Conservation (phyloP, 169 alveolate species). For the Cryptosporidium xiaoi region DNA sequence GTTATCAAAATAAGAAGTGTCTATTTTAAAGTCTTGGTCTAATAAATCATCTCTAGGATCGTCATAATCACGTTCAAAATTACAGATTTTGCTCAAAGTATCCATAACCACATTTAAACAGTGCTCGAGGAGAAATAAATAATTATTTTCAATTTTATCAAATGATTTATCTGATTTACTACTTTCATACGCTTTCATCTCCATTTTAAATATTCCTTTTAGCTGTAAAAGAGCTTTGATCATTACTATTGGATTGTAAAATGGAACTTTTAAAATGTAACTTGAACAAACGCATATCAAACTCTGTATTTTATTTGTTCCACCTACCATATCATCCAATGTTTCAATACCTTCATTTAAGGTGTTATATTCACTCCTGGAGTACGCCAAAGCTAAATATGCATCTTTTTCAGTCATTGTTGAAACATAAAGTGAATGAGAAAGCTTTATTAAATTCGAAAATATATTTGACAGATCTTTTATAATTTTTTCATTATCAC, state of each 20-base stretch:
- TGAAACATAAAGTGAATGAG: conserved; percentile 48
- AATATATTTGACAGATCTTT: not conserved
- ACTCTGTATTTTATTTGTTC: not conserved
- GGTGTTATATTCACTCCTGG: conserved; percentile 9
- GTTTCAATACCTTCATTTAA: not conserved
- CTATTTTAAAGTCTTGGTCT: not conserved
- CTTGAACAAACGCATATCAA: not conserved
- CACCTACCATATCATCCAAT: not conserved
- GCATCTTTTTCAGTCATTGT: conserved; percentile 40
- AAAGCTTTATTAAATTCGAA: conserved; percentile 1
- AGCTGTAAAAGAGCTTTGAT: conserved; percentile 11
- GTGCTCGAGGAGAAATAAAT: not conserved
- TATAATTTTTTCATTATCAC: not conserved
- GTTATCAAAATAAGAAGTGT: conserved; percentile 30
- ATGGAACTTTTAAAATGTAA: conserved; percentile 9
- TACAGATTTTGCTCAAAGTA: conserved; percentile 12
- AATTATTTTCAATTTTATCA: not conserved
- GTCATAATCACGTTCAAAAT: not conserved
- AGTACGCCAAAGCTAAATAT: conserved; percentile 60
- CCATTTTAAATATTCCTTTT: conserved; percentile 16
- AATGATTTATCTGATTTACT: no score
- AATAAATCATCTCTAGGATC: no score
- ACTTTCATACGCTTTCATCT: not conserved
- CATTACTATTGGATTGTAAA: conserved; percentile 50
- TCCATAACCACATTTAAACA: conserved; percentile 6